Evolutionary conservation across 1,284 basidiomycete genomes (phyloP), one percentile per base, ranked within the genome.

Genomic region (Melampsora americana): DNA sequence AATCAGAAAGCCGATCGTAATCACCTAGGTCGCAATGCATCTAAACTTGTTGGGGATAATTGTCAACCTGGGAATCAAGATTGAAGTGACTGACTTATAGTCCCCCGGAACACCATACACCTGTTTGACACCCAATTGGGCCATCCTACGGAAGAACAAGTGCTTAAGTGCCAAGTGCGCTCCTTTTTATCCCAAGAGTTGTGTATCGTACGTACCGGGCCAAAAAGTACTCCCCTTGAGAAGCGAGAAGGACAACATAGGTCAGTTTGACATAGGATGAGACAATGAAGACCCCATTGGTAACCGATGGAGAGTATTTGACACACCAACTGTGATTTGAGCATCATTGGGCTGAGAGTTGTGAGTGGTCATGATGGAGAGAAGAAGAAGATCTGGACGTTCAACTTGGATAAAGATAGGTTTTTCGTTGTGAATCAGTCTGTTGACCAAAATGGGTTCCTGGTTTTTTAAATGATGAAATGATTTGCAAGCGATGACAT

Each of bases 31-130:
- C 0, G 23, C 46, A 62, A 32, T 66, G 23, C 26, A 5, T 26
- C 23, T 11, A 26, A 6, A 23, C 23, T 23, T 61, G 64, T 23
- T 26, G 28, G 12, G n/a, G 3, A 26, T 32, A 11, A 32, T 46
- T 23, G 6, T 23, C 11, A 56, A 62, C 0, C 11, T 6, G 30
- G 12, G 62, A 60, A 79, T 79, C 23, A 79, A 66, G 66, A 80
- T 70, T 69, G 88, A 90, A 65, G 96, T 23, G 20, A 56, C 53
- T 56, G 0, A 88, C 83, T 95, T 96, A 83, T 94, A 97, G 84
- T 95, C 94, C 53, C 93, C 93, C 0, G 93, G 93, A 0, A 95
- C 88, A 46, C 93, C 93, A 78, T 95, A 95, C 84, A 95, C 87
- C 66, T 86, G 86, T 87, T 90, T 78, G 42, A 80, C 66, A 48